phyloP scores from a whole-genome alignment of 176 grass and related monocot species.

The Hordeum marinum region DNA sequence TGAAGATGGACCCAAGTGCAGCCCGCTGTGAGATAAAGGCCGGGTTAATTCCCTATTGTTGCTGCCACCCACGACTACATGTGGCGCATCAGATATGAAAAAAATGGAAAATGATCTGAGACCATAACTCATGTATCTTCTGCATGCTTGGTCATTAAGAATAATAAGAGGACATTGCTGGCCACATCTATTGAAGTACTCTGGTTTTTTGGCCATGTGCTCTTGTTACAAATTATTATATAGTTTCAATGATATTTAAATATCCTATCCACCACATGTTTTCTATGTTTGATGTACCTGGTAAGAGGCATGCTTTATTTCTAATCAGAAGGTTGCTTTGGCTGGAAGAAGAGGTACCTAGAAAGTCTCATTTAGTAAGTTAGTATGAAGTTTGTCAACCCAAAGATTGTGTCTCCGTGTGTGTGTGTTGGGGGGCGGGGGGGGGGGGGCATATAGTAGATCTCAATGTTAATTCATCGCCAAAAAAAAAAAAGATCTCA shows the following conservation, averaged over 20 bases:
- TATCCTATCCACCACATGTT: not conserved
- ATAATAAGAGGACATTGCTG: not conserved
- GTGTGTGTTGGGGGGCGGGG: fast-evolving
- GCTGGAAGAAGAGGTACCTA: not conserved
- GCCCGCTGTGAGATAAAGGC: no score
- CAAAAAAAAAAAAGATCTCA: no score
- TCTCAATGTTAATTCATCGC: no score
- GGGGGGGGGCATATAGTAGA: fast-evolving
- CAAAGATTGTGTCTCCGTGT: no score
- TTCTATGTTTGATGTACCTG: not conserved
- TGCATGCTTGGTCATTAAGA: not conserved
- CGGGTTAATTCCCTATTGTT: not conserved
- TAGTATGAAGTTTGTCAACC: no score
- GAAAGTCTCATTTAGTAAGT: not conserved
- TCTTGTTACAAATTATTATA: not conserved
- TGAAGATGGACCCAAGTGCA: not conserved
- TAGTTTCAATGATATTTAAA: not conserved
- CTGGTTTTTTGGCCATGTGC: not conserved
- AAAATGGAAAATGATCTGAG: no score
- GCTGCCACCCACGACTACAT: not conserved
- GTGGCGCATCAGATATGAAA: no score
- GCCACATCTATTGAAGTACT: not conserved
- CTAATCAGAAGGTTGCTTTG: not conserved
- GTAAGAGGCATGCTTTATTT: no score
- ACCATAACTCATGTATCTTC: not conserved